A percentile compares a stretch with the other conserved stretches of the same genome.
phyloP scores from a whole-genome alignment of 2,329 filamentous ascomycete species.

The Mycosphaerella sp. region DNA sequence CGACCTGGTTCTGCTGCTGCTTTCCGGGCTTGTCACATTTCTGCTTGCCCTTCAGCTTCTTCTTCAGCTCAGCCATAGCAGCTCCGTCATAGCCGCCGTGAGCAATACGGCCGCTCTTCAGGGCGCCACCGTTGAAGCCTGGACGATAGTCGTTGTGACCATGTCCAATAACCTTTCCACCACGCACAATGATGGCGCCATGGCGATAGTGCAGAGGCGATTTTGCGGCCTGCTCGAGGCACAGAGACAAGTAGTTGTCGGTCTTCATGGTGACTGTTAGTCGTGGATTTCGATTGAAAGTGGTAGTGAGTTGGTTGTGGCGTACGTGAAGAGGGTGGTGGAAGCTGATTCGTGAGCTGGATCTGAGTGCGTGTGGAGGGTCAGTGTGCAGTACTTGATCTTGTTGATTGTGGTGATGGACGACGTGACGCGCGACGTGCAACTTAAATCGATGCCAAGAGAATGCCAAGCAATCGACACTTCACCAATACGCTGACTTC shows the following conservation, averaged over 20 bases:
- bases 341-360: conserved; percentile 4
- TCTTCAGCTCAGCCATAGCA: conserved; percentile 38
- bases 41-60: conserved; percentile 32
- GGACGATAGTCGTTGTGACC: conserved; percentile 48
- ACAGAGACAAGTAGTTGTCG: conserved; percentile 47
- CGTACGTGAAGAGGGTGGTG: conserved; percentile 10
- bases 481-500: too few species aligned
- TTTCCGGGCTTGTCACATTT: conserved; percentile 33
- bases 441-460: not conserved
- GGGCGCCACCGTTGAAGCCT: conserved; percentile 46
- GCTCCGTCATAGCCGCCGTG: conserved; percentile 33
- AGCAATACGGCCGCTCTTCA: conserved; percentile 44
- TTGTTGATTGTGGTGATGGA: not conserved
- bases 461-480: not conserved
- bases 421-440: not conserved
- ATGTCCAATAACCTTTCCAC: conserved; percentile 49
- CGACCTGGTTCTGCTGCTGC: conserved; percentile 31
- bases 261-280: conserved; percentile 38
- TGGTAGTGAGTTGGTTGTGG: conserved; percentile 3
- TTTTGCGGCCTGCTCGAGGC: conserved; percentile 47
- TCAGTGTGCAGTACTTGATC: conserved; percentile 3
- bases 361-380: not conserved
- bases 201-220: conserved; percentile 48
- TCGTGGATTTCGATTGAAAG: conserved; percentile 6
- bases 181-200: conserved; percentile 47